Evolutionary conservation across 1,139 yeast genomes (phyloP), one percentile per base, ranked within the genome.

Genomic region (Candida labiduridarum): DNA sequence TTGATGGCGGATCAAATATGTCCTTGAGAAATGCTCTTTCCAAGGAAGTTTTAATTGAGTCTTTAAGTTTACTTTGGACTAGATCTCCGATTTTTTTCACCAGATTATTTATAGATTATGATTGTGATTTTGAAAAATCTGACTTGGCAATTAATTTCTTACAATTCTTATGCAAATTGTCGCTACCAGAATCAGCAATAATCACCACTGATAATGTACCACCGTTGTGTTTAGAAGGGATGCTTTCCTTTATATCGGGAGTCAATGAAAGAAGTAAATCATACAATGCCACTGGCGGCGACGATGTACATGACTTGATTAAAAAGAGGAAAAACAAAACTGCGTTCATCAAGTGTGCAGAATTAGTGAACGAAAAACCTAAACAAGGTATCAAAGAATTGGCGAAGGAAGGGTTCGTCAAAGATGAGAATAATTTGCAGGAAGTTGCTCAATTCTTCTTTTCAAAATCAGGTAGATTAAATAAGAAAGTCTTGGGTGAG

Each of bases 191-290:
- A 59, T 80, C 91, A 18, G 94, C 96, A 0, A 58, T 70, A 6
- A 74, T 80, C 60, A 86, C 96, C 0, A 89, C 97, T 0, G 89
- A 88, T 36, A 86, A 83, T 60, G 96, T 94, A 1, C 98, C 99
- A 0, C 97, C 98, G 1, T 79, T 92, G 10, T 94, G 98, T 61
- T 74, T 94, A 45, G 98, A 94, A 61, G 96, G 98, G 1, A 67
- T 94, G 2, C 74, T 94, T 33, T 79, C 89, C 2, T 84, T 87
- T 56, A 74, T 91, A 35, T 79, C 83, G 49, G 85, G 86, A n/a
- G 74, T 91, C 40, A 80, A 81, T 56, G 84, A 80, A 35, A 74
- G 90, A 55, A 71, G 83, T 19, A 80, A 77, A 57, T 50, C 53
- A 8, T 19, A 22, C 52, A 60, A 33, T 53, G 58, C 25, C 46